These are phyloP conservation scores for Lichenothelia convexa DNA, from an alignment of 495 filamentous ascomycete species.

Conservation along the genomic window DNA sequence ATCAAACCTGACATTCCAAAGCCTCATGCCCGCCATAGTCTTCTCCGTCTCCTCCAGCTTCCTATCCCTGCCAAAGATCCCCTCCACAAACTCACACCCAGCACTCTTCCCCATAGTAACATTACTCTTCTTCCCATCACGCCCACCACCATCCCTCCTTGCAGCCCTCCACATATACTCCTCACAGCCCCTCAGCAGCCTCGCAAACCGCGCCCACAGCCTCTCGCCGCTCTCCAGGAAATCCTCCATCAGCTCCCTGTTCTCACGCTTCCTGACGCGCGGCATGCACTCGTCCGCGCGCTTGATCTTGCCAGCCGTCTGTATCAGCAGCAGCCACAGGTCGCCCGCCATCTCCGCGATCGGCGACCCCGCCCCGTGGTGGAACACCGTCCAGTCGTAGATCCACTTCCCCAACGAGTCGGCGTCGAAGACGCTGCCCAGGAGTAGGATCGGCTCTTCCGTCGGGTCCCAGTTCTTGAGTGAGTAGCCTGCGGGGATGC, in stretches of 20 bases:
- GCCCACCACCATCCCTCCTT: constrained; percentile 37
- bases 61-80: constrained; percentile 85
- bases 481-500: constrained; percentile 82
- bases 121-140: constrained; percentile 37
- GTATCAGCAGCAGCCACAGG: constrained; percentile 86
- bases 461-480: constrained; percentile 97
- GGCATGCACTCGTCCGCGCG: constrained; percentile 67
- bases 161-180: constrained; percentile 77
- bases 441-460: constrained; percentile 79
- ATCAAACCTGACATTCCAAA: constrained; percentile 92
- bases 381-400: constrained; percentile 97
- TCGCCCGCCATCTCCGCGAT: constrained; percentile 89
- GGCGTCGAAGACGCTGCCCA: constrained; percentile 93
- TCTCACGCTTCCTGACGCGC: constrained; percentile 50
- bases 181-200: constrained; percentile 77
- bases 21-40: constrained; percentile 79
- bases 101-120: constrained; percentile 80
- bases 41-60: constrained; percentile 86
- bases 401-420: constrained; percentile 98
- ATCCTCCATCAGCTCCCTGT: constrained; percentile 67
- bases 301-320: constrained; percentile 91
- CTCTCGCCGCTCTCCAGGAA: constrained; percentile 85
- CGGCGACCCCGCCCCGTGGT: constrained; percentile 66
- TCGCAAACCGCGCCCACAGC: constrained; percentile 69
- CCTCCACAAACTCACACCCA: constrained; percentile 91